Evolutionary conservation across 2,329 filamentous ascomycete genomes (phyloP).

Genomic region (Ceratocystis cubensis): DNA sequence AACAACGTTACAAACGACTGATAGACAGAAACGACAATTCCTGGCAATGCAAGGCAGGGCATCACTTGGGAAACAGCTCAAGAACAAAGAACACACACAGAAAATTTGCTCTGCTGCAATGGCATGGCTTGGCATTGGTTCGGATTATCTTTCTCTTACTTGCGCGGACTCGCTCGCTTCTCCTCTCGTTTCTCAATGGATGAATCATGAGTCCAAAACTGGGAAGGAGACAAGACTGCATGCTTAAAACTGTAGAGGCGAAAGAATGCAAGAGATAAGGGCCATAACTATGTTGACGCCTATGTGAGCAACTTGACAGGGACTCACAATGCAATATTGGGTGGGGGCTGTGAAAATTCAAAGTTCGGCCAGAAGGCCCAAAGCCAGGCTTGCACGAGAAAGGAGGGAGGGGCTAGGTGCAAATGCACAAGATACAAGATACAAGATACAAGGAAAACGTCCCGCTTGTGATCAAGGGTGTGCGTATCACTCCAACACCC

Average conservation of each 20-base stretch:
- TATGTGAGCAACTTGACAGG: background rate
- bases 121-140: slow-evolving; percentile 4
- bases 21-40: background rate
- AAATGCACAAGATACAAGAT: background rate
- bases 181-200: background rate
- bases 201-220: background rate
- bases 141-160: slow-evolving; percentile 3
- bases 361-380: background rate
- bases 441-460: background rate
- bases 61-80: too few relatives aligned
- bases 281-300: background rate
- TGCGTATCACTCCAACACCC: background rate
- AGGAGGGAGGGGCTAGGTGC: background rate
- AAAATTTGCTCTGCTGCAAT: background rate
- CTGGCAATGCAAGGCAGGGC: too few relatives aligned
- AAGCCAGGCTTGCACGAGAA: background rate
- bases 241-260: background rate
- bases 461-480: background rate
- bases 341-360: background rate
- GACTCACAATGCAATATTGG: background rate
- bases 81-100: background rate
- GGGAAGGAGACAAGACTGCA: background rate
- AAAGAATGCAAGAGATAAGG: background rate
- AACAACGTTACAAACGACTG: background rate
- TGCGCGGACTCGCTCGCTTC: background rate